A percentile compares a stretch with the other conserved stretches of the same genome.
Conservation (phyloP, 148 eudicot genomes). For the Mesembryanthemum crystallinum region DNA sequence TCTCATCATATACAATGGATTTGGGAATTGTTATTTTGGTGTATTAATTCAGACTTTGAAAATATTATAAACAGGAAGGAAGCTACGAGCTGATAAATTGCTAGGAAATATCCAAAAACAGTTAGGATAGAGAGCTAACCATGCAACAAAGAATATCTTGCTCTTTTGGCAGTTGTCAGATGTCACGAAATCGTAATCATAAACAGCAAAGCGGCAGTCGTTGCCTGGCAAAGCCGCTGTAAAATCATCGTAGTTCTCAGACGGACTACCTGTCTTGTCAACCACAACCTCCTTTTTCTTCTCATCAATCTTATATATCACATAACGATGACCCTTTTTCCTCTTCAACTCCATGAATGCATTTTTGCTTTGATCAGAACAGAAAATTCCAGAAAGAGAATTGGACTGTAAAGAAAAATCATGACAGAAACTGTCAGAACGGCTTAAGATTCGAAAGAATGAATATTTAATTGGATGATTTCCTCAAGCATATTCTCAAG, state of each 20-base stretch:
- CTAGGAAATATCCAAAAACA: not conserved
- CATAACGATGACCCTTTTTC: conserved; percentile 62
- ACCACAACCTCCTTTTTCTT: conserved; percentile 63
- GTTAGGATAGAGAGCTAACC: conserved; percentile 35
- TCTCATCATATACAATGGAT: not conserved
- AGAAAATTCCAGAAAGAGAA: conserved; percentile 55
- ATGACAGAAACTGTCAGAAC: not conserved
- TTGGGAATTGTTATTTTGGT: not conserved
- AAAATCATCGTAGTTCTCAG: conserved; percentile 60
- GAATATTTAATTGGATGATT: not conserved
- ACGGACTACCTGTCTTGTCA: conserved; percentile 63
- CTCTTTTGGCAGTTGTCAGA: conserved; percentile 74
- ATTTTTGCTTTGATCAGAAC: conserved; percentile 51
- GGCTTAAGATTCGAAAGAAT: not conserved
- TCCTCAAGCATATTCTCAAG: not conserved
- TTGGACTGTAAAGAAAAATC: conserved; percentile 34
- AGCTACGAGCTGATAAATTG: not conserved
- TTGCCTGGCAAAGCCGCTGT: conserved; percentile 49
- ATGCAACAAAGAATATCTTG: conserved; percentile 82
- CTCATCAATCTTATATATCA: conserved; percentile 69
- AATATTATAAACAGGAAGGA: not conserved
- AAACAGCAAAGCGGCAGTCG: conserved; percentile 72
- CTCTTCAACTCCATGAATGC: conserved; percentile 59
- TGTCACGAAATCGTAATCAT: conserved; percentile 71
- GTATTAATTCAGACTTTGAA: not conserved